These are phyloP conservation scores for Naganishia albida DNA, from an alignment of 1,284 basidiomycete genomes.

Conservation along the genomic window DNA sequence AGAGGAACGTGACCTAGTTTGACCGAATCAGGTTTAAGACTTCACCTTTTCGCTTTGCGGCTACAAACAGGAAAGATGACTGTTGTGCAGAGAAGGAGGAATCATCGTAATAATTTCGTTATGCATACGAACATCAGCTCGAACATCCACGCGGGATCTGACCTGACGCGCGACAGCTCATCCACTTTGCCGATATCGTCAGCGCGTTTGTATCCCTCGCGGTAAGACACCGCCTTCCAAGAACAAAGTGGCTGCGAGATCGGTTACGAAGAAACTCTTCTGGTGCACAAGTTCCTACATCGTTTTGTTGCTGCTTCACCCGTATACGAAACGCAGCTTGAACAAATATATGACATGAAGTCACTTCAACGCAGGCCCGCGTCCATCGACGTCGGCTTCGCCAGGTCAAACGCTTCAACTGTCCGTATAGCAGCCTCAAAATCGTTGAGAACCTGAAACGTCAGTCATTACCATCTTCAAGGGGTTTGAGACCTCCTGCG, in stretches of 20 bases:
- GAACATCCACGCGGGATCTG: neutral
- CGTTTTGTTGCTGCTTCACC: neutral
- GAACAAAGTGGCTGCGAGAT: conserved; percentile 27
- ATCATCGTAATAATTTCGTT: conserved; percentile 14
- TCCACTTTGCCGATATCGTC: neutral
- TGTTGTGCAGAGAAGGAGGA: conserved; percentile 3
- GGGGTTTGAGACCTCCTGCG: neutral
- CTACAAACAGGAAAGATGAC: conserved; percentile 17
- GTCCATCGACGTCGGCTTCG: neutral
- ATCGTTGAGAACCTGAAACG: conserved; percentile 7
- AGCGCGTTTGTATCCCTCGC: conserved; percentile 3
- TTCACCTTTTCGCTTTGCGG: conserved; percentile 20
- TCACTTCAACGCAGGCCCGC: neutral
- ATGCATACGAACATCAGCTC: neutral
- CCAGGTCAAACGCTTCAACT: neutral
- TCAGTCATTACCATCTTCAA: neutral
- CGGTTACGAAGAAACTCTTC: conserved; percentile 23
- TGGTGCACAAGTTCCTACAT: conserved; percentile 10
- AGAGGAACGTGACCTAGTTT: conserved; percentile 5
- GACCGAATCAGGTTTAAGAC: neutral
- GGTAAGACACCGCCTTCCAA: conserved; percentile 9
- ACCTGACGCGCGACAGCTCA: conserved; percentile 2
- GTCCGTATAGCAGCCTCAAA: neutral
- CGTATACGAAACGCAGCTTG: neutral
- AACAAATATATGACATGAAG: neutral